A percentile compares a stretch with the other conserved stretches of the same genome.
These are phyloP conservation scores for Cenchrus purpureus DNA, from an alignment of 176 grass and related monocot genomes.

Conservation along the genomic window DNA sequence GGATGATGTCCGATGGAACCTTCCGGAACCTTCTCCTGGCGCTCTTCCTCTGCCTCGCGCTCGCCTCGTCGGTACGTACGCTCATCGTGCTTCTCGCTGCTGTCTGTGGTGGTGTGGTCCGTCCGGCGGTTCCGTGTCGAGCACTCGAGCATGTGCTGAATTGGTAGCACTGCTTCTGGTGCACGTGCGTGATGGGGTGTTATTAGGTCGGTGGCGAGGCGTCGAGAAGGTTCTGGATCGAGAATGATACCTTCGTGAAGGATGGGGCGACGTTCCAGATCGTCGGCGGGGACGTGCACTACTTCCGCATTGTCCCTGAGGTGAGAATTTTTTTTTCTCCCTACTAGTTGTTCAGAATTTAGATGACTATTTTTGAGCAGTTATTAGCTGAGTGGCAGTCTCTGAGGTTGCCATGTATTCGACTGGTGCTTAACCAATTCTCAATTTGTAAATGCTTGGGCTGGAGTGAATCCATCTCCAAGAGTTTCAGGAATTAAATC, in stretches of 20 bases:
- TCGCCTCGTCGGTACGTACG: slow-evolving; percentile 36
- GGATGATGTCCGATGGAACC: slow-evolving; percentile 41
- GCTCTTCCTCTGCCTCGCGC: slow-evolving; percentile 37
- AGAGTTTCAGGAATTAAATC: background rate
- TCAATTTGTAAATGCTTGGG: background rate
- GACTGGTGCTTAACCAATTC: background rate
- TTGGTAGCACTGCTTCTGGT: background rate
- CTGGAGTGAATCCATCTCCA: background rate
- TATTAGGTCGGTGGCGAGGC: slow-evolving; percentile 30
- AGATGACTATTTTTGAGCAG: background rate
- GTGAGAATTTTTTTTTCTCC: slow-evolving; percentile 45
- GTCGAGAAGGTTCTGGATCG: slow-evolving; percentile 71
- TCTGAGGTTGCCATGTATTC: background rate
- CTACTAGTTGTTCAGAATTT: background rate
- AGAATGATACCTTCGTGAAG: slow-evolving; percentile 83
- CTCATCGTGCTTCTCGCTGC: background rate
- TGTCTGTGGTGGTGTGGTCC: background rate
- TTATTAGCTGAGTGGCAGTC: background rate
- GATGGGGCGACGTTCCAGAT: slow-evolving; percentile 75
- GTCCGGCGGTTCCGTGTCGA: background rate
- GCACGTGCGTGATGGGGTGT: background rate
- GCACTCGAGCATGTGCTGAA: background rate
- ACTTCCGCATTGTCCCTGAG: slow-evolving; percentile 94
- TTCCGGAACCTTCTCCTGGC: slow-evolving; percentile 31
- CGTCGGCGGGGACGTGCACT: slow-evolving; percentile 88